phyloP scores from a whole-genome alignment of 2,329 filamentous ascomycete genomes.

The Ophiostoma sp. region DNA sequence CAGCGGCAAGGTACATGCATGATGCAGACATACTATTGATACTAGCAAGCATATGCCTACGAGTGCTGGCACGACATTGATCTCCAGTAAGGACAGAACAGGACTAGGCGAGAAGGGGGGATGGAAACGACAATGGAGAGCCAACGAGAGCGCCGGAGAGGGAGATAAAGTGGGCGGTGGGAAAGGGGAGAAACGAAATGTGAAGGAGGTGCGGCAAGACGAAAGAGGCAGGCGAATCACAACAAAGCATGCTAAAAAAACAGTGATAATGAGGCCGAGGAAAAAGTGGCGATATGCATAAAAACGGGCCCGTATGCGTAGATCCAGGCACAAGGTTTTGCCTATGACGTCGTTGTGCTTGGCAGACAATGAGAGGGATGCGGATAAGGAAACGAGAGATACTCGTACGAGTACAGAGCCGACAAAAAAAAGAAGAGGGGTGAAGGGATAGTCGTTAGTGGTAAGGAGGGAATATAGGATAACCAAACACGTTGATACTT shows the following conservation, averaged over 20 bases:
- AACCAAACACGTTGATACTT: neutral
- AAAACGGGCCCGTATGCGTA: neutral
- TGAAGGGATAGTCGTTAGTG: neutral
- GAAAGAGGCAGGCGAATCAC: neutral
- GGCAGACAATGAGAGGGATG: neutral
- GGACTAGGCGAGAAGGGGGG: neutral
- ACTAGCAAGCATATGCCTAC: no score
- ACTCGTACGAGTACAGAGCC: neutral
- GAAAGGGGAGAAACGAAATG: constrained; percentile 7
- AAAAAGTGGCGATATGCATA: neutral
- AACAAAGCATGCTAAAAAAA: neutral
- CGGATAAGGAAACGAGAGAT: neutral
- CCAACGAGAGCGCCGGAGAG: neutral
- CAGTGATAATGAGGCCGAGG: constrained; percentile 11
- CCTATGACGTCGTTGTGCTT: constrained; percentile 5
- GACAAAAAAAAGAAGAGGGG: neutral
- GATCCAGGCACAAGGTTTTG: constrained; percentile 13
- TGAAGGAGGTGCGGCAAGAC: neutral
- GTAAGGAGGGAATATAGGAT: neutral
- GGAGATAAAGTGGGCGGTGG: neutral
- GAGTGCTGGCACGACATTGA: neutral
- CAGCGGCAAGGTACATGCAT: neutral
- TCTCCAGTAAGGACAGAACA: neutral
- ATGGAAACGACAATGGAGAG: neutral
- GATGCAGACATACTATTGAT: neutral